These are phyloP conservation scores for Physcomitrium patens DNA, from an alignment of 225 moss, liverwort and hornwort genomes.

Conservation along the genomic window DNA sequence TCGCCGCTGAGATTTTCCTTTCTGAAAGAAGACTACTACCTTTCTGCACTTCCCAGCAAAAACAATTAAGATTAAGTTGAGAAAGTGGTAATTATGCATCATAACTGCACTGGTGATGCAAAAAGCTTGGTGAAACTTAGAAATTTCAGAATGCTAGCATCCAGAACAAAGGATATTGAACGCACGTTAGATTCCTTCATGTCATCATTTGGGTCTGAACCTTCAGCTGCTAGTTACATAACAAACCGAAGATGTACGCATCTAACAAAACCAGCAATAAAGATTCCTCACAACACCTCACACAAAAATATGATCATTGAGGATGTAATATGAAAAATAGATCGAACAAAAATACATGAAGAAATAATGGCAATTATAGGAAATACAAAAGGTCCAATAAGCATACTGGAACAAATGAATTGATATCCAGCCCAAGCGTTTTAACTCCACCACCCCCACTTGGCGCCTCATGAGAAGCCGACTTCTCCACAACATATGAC, in stretches of 20 bases:
- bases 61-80: constrained; percentile 20
- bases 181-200: background rate
- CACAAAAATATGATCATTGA: background rate
- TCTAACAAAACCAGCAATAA: background rate
- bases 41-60: constrained; percentile 62
- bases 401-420: constrained; percentile 79
- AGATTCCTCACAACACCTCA: background rate
- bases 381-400: constrained; percentile 12
- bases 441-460: constrained; percentile 60
- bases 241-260: background rate
- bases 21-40: constrained; percentile 61
- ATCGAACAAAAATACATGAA: constrained; percentile 4
- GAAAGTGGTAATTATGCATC: background rate
- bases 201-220: background rate
- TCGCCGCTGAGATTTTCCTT: constrained; percentile 54
- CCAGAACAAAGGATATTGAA: background rate
- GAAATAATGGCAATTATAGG: constrained; percentile 8
- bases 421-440: constrained; percentile 84
- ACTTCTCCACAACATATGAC: constrained; percentile 42
- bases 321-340: background rate
- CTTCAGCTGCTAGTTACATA: background rate
- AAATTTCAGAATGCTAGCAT: background rate
- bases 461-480: constrained; percentile 46
- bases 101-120: background rate
- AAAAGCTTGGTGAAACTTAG: background rate